Conservation (phyloP, 345 rosid genomes). For the Kandelia obovata region DNA sequence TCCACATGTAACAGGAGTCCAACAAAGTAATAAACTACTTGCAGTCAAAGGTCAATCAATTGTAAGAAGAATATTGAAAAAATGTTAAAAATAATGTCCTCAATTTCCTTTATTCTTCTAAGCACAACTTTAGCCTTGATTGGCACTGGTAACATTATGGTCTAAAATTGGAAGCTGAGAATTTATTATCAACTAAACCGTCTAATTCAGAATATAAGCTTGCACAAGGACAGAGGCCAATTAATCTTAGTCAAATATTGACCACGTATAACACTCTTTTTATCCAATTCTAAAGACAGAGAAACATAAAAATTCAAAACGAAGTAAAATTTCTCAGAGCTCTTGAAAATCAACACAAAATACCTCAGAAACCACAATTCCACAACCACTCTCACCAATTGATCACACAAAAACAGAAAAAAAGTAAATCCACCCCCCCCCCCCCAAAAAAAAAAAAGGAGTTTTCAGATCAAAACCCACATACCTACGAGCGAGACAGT, state of each 20-base stretch:
- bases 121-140: background rate
- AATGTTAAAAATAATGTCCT: background rate
- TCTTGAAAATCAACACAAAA: background rate
- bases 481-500: constrained; percentile 14
- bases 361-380: constrained; percentile 10
- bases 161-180: too few relatives aligned
- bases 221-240: background rate
- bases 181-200: background rate
- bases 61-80: background rate
- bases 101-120: background rate
- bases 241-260: constrained; percentile 3
- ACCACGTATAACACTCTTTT: background rate
- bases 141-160: background rate
- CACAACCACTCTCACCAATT: constrained; percentile 5
- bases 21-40: constrained; percentile 7
- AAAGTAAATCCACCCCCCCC: background rate
- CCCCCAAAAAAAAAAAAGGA: background rate
- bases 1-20: constrained; percentile 20
- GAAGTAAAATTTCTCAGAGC: background rate
- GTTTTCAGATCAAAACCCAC: constrained; percentile 6
- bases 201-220: background rate
- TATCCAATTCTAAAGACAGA: background rate
- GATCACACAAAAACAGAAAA: background rate
- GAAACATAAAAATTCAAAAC: background rate
- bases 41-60: constrained; percentile 4